Percentiles rank a stretch among this genome's conserved stretches.
Evolutionary conservation across 2,329 filamentous ascomycete species (phyloP).

Genomic region (Fusarium irregulare): DNA sequence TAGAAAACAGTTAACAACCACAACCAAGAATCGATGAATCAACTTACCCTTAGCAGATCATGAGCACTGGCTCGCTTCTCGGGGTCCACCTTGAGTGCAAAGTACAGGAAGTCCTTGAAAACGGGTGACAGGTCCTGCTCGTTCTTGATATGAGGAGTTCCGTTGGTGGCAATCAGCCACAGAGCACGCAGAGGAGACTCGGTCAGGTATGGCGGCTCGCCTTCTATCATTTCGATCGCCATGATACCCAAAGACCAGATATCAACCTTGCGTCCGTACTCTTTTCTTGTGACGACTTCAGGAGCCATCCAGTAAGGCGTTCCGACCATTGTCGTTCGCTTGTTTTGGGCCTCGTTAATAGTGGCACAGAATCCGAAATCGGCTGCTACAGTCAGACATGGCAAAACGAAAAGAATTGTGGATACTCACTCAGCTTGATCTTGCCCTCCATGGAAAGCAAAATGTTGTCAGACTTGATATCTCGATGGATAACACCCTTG

Average conservation of each 20-base stretch:
- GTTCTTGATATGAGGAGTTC: conserved; percentile 94
- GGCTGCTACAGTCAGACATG: conserved; percentile 65
- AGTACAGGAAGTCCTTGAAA: conserved; percentile 91
- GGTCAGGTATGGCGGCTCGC: conserved; percentile 95
- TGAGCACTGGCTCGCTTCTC: conserved; percentile 96
- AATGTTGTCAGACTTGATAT: conserved; percentile 99
- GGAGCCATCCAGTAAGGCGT: conserved; percentile 99
- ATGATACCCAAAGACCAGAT: conserved; percentile 99
- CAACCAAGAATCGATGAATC: conserved; percentile 46
- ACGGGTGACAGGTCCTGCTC: conserved; percentile 82
- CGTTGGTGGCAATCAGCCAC: conserved; percentile 96
- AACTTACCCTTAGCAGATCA: conserved; percentile 86
- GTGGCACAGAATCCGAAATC: conserved; percentile 99
- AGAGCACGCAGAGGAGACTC: conserved; percentile 93
- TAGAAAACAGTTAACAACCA: conserved; percentile 51
- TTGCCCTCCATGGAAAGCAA: conserved; percentile 92
- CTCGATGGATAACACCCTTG: conserved; percentile 96
- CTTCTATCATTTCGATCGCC: conserved; percentile 99
- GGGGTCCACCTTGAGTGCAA: conserved; percentile 95
- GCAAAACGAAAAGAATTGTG: background rate
- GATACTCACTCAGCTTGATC: conserved; percentile 90
- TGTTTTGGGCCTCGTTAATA: conserved; percentile 96
- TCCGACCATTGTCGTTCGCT: conserved; percentile 98
- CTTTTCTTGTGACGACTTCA: conserved; percentile 95
- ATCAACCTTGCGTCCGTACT: conserved; percentile 98